A percentile compares a stretch with the other conserved stretches of the same genome.
These are phyloP conservation scores for Sungouiozyma intestinalis DNA, from an alignment of 805 yeast species.

Conservation along the genomic window DNA sequence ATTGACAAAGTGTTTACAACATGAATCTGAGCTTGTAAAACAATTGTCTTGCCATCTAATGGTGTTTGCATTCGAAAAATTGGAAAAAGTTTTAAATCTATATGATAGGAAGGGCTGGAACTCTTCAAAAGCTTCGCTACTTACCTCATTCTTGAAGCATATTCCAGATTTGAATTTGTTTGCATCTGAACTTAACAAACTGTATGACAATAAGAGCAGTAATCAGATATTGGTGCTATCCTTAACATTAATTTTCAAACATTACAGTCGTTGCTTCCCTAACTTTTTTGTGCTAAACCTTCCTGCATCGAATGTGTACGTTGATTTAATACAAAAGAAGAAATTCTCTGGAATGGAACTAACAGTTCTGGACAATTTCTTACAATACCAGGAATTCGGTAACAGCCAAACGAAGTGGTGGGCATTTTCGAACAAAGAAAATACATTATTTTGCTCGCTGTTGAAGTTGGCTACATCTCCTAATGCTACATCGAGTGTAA, in stretches of 20 bases:
- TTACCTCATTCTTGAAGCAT: conserved; percentile 24
- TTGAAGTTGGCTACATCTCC: conserved; percentile 40
- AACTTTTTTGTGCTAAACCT: conserved; percentile 24
- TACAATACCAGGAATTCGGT: conserved; percentile 49
- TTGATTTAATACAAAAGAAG: conserved; percentile 27
- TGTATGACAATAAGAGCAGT: conserved; percentile 27
- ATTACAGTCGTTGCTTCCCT: conserved; percentile 33
- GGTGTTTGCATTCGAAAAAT: conserved; percentile 42
- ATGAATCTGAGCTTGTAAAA: conserved; percentile 40
- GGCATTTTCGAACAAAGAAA: conserved; percentile 39
- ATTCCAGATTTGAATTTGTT: conserved; percentile 39
- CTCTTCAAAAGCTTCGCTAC: conserved; percentile 27
- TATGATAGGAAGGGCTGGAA: conserved; percentile 35
- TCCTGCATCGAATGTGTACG: conserved; percentile 28
- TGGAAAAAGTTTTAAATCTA: conserved; percentile 31
- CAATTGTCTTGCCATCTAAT: conserved; percentile 59
- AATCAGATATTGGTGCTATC: conserved; percentile 41
- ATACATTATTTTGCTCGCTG: conserved; percentile 60
- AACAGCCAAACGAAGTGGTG: conserved; percentile 67
- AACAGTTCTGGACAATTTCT: conserved; percentile 45
- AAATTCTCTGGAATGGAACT: conserved; percentile 43
- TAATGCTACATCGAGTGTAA: conserved; percentile 21
- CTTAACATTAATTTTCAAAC: conserved; percentile 34
- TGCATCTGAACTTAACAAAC: conserved; percentile 35
- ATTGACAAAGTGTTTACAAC: conserved; percentile 47